A percentile compares a stretch with the other conserved stretches of the same genome.
Evolutionary conservation across 352 stramenopile species (phyloP).

Genomic region (Pythium rishiriense): DNA sequence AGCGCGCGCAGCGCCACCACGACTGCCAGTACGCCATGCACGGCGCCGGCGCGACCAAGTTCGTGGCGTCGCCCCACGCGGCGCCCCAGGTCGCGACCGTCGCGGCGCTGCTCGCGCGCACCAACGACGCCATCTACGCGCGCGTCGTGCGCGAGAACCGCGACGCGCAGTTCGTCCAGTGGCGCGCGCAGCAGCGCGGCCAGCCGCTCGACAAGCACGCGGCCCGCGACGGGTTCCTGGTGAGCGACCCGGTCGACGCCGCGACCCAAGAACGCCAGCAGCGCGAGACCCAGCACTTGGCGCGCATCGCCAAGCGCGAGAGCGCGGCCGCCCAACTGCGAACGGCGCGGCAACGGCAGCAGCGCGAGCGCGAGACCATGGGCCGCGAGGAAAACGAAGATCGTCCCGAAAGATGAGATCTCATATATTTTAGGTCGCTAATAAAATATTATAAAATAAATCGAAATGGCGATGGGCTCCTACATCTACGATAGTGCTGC

Average conservation of each 20-base stretch:
- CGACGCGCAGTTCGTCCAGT: conserved; percentile 33
- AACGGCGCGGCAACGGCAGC: conserved; percentile 18
- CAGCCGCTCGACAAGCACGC: conserved; percentile 47
- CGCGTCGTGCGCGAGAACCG: conserved; percentile 55
- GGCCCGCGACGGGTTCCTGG: conserved; percentile 59
- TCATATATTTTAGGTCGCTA: no score
- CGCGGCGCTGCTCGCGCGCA: conserved; percentile 38
- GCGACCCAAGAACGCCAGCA: conserved; percentile 27
- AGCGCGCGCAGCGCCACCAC: conserved; percentile 63
- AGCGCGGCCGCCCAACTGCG: conserved; percentile 38
- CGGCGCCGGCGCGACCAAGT: conserved; percentile 31
- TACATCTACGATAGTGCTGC: neutral
- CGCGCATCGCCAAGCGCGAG: conserved; percentile 51
- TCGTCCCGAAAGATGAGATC: conserved; percentile 2
- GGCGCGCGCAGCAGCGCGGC: conserved; percentile 54
- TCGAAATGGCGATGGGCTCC: no score
- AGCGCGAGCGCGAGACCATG: conserved; percentile 32
- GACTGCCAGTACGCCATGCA: conserved; percentile 57
- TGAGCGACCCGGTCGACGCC: conserved; percentile 37
- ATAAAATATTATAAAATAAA: no score
- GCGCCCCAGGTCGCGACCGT: conserved; percentile 47
- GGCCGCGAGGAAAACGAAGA: neutral
- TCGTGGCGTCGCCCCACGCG: conserved; percentile 53
- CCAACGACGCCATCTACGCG: conserved; percentile 67
- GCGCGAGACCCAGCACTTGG: conserved; percentile 32